These are phyloP conservation scores for Fusarium miscanthi DNA, from an alignment of 2,329 filamentous ascomycete genomes.

Conservation along the genomic window DNA sequence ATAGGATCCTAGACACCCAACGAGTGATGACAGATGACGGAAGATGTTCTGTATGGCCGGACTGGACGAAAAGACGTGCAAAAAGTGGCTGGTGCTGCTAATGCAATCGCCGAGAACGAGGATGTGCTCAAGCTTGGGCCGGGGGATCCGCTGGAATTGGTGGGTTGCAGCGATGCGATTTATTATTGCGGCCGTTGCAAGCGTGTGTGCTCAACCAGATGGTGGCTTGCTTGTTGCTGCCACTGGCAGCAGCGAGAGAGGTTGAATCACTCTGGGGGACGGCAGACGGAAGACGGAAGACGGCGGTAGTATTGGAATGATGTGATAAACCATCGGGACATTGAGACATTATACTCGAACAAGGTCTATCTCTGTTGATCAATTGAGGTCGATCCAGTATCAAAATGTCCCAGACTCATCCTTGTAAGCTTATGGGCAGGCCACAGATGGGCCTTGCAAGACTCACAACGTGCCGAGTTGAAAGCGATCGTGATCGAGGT, in stretches of 20 bases:
- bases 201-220: slow-evolving; percentile 4
- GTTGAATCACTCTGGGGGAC: background rate
- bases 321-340: background rate
- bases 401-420: slow-evolving; percentile 8
- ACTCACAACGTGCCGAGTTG: slow-evolving; percentile 16
- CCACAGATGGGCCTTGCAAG: slow-evolving; percentile 20
- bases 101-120: slow-evolving; percentile 25
- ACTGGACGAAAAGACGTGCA: slow-evolving; percentile 23
- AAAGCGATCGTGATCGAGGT: slow-evolving; percentile 34
- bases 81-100: slow-evolving; percentile 29
- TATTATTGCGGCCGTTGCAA: slow-evolving; percentile 23
- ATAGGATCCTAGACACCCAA: slow-evolving; percentile 1
- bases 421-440: slow-evolving; percentile 10
- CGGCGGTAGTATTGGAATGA: background rate
- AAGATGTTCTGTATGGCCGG: slow-evolving; percentile 31
- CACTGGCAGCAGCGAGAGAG: background rate
- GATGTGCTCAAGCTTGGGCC: slow-evolving; percentile 26
- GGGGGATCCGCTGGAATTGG: slow-evolving; percentile 35
- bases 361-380: background rate
- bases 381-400: background rate
- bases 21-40: slow-evolving; percentile 39
- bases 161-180: slow-evolving; percentile 31
- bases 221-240: background rate
- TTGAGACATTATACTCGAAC: background rate
- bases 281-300: background rate